Base-by-base conservation (phyloP, 1,284 basidiomycete genomes). In the Ganoderma sp. region DNA sequence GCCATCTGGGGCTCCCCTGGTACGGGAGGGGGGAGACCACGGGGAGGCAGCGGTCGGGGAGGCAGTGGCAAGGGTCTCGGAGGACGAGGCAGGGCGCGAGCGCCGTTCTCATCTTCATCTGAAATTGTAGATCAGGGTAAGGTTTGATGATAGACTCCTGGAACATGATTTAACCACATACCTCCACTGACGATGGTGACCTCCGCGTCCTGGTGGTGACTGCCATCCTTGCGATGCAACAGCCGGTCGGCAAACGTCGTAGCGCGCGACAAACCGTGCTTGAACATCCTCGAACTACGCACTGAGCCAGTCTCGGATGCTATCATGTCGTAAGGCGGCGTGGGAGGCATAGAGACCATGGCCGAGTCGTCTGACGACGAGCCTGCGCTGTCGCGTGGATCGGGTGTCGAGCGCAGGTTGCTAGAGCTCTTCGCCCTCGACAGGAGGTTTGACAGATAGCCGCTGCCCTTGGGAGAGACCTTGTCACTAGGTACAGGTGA, bases 351-450 rank as follows among this genome's bases (percentile, higher is more conserved):
- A 9, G 79, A 71, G 32, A 79, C 74, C 59, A 77, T 69, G 17
- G 73, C 75, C 5, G 78, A 78, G 45, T 79, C 78, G 54, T 80
- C 79, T 12, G 77, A 78, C 1, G 79, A 79, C 10, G 79, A 80
- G 37, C 77, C 78, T 52, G 78, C 65, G 68, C 79, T 81, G 25
- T 75, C 69, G 28, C 79, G 76, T 14, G 78, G 74, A 19, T 76
- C 76, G 0, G 37, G 58, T 6, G 75, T 72, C 66, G 74, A 72
- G 3, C 70, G 68, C 34, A 73, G 62, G 61, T 68, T 70, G 50
- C 66, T 58, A 32, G 73, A 65, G 62, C 75, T 79, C 60, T 77
- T 75, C 32, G 73, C 75, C n/a, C 77, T 73, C 22, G 73, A 68
- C 45, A 76, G 68, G n/a, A 75, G 73, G 52, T 74, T 75, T 52